Evolutionary conservation across 495 filamentous ascomycete genomes (phyloP), one percentile per base, ranked within the genome.

Genomic region (Podospora pseudocomata): DNA sequence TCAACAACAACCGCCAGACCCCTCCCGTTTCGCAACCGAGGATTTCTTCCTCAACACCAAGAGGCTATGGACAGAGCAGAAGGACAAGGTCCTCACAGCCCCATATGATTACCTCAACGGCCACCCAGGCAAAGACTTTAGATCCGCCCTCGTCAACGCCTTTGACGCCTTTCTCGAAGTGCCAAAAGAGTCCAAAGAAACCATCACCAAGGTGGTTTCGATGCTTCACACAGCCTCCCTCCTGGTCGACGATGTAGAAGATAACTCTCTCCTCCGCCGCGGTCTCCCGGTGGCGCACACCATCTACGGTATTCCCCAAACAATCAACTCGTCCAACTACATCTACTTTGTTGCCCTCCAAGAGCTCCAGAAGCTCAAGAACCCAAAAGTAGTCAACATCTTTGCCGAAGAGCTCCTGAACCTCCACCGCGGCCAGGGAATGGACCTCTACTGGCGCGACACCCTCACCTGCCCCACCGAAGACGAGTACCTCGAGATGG

Each of bases 401-500:
- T 97, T 90, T 79, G 88, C 90, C 4, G 90, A 97, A 65, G 95
- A 99, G 77, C 82, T 98, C 27, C 77, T 97, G 53, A 97, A 99
- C 77, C 88, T 99, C 23, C 96, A 99, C 80, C 86, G 94, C 39
- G 95, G 95, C 13, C 95, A 99, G 74, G 95, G 95, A 54, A 96
- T 98, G 91, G 95, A 99, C 74, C 86, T 99, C 63, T 97, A 91
- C 83, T 99, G 95, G 95, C 86, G 95, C 15, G 95, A 98, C 80
- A 93, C 92, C 5, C 83, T 97, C 62, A 97, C 89, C 34, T 97
- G 93, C 77, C 95, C 95, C 30, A 93, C 87, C 59, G 94, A 98
- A 80, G 93, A 97, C 69, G 94, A 98, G 75, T 99, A 99, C 80
- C 86, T 99, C 18, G 94, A 98, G 78, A 99, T 99, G 95, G 96